Percentiles rank a stretch among this genome's conserved stretches.
These are phyloP conservation scores for Pseudogymnoascus sp. DNA, from an alignment of 2,329 filamentous ascomycete species.

Conservation along the genomic window DNA sequence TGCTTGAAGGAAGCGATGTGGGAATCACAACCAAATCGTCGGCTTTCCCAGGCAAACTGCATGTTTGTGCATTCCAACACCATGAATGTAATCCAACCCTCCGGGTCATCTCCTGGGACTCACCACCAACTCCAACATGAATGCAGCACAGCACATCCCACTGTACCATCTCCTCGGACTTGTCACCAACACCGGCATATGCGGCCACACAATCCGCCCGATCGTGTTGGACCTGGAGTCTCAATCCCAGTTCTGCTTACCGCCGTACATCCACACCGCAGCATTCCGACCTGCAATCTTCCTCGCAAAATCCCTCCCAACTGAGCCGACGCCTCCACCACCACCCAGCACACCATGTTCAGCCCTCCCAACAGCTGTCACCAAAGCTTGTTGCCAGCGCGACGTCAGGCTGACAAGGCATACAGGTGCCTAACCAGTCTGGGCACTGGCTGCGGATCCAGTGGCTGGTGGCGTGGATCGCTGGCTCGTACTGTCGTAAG, in stretches of 20 bases:
- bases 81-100: not conserved
- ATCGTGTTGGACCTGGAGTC: not conserved
- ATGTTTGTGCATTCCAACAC: not conserved
- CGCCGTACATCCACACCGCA: not conserved
- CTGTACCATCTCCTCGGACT: not conserved
- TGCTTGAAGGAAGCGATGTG: not conserved
- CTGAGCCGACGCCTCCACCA: not conserved
- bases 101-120: not conserved
- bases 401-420: slow-evolving; percentile 1
- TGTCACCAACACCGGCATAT: not conserved
- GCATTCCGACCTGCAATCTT: not conserved
- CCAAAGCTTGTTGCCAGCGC: not conserved
- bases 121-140: not conserved
- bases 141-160: not conserved
- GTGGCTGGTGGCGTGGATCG: not conserved
- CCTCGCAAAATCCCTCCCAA: not conserved
- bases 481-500: not conserved
- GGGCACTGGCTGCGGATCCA: not conserved
- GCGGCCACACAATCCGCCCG: no score
- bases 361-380: not conserved
- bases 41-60: not conserved
- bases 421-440: not conserved
- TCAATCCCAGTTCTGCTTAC: not conserved
- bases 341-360: not conserved
- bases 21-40: not conserved